phyloP scores from a whole-genome alignment of 768 basidiomycete species.

The Saitozyma podzolica region DNA sequence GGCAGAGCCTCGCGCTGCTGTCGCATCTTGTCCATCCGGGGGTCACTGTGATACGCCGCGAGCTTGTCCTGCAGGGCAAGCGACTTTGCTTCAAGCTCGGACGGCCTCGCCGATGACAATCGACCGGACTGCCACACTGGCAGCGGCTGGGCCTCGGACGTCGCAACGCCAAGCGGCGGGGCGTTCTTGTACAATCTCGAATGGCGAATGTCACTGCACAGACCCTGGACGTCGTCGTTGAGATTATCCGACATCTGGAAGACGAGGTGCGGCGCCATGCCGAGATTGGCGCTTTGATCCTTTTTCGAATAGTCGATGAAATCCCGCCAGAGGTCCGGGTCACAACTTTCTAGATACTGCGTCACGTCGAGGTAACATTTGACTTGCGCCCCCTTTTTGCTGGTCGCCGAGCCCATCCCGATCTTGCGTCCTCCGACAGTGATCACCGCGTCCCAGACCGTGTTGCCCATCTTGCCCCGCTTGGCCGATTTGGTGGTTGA shows the following conservation, averaged over 20 bases:
- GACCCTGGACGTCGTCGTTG: slow-evolving; percentile 68
- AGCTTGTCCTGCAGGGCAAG: slow-evolving; percentile 60
- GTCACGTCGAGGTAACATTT: slow-evolving; percentile 84
- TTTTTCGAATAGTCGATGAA: slow-evolving; percentile 64
- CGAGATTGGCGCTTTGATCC: slow-evolving; percentile 60
- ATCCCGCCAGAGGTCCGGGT: slow-evolving; percentile 72
- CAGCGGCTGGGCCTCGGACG: slow-evolving; percentile 17
- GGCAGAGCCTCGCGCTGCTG: slow-evolving; percentile 68
- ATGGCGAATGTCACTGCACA: slow-evolving; percentile 66
- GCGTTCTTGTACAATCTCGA: slow-evolving; percentile 66
- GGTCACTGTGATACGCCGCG: slow-evolving; percentile 64
- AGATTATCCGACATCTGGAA: slow-evolving; percentile 67
- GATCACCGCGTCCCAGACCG: slow-evolving; percentile 40
- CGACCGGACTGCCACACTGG: slow-evolving; percentile 20
- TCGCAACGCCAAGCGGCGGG: slow-evolving; percentile 12
- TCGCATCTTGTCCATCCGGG: slow-evolving; percentile 67
- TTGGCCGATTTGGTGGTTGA: slow-evolving; percentile 26
- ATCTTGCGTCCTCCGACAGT: slow-evolving; percentile 70
- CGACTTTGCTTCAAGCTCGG: slow-evolving; percentile 60
- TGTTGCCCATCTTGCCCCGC: not conserved
- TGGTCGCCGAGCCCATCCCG: slow-evolving; percentile 69
- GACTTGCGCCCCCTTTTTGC: slow-evolving; percentile 70
- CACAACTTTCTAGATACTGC: slow-evolving; percentile 81
- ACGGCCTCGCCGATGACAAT: not conserved
- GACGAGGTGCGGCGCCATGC: slow-evolving; percentile 67